Conservation (phyloP, 129 eudicot species). For the Cynara cardunculus region DNA sequence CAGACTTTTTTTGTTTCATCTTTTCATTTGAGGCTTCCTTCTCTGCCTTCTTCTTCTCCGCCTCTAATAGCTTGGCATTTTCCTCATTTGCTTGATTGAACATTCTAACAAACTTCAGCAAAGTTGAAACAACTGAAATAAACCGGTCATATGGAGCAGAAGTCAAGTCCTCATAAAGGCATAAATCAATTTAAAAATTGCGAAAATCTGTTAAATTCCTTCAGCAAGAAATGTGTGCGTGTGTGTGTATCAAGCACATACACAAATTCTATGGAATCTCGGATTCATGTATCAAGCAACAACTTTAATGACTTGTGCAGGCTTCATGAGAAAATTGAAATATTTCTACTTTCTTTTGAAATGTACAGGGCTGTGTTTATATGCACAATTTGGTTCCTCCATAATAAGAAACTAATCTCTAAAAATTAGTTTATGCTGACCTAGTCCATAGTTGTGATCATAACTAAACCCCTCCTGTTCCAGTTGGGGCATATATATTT, state of each 20-base stretch:
- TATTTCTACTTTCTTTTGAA: not conserved
- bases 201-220: not conserved
- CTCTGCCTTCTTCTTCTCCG: constrained; percentile 71
- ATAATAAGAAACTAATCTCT: no score
- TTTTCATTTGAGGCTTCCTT: constrained; percentile 55
- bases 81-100: constrained; percentile 73
- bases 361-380: not conserved
- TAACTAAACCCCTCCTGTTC: no score
- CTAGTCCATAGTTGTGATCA: no score
- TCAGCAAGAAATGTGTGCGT: not conserved
- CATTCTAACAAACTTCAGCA: constrained; percentile 69
- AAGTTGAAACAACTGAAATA: constrained; percentile 60
- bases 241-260: not conserved
- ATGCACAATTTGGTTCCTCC: not conserved
- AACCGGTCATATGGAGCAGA: not conserved
- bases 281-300: not conserved
- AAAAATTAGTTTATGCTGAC: no score
- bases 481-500: no score
- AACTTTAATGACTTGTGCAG: not conserved
- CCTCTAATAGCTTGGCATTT: constrained; percentile 69
- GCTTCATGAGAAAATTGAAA: not conserved
- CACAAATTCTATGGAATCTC: not conserved
- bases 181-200: not conserved
- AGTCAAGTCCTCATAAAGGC: not conserved
- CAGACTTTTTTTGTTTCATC: constrained; percentile 30